Evolutionary conservation across 306 rosid species (phyloP).

Genomic region (Cucurbita maxima): DNA sequence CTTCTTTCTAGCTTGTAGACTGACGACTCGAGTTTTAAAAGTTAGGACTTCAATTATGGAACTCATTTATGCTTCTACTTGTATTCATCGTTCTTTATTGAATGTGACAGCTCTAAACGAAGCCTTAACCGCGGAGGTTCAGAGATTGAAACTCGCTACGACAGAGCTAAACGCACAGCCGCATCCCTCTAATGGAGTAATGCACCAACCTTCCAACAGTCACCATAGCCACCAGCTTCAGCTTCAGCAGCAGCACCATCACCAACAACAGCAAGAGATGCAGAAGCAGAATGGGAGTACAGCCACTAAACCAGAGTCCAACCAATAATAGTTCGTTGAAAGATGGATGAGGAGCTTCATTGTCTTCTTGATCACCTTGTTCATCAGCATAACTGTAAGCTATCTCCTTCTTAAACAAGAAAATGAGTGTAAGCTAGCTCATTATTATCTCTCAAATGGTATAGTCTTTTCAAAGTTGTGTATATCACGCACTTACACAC

Average conservation of each 20-base stretch:
- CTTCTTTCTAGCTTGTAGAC: background rate
- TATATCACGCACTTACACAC: conserved; percentile 16
- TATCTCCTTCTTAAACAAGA: background rate
- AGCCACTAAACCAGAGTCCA: conserved; percentile 41
- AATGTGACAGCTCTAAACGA: conserved; percentile 63
- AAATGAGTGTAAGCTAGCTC: background rate
- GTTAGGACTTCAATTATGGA: background rate
- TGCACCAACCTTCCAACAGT: conserved; percentile 34
- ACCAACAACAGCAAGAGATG: conserved; percentile 35
- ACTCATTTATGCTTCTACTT: background rate
- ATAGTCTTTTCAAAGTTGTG: conserved; percentile 12
- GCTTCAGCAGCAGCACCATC: conserved; percentile 33
- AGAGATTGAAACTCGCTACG: conserved; percentile 67
- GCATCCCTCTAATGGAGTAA: conserved; percentile 15
- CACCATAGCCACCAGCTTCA: conserved; percentile 45
- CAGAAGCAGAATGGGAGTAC: conserved; percentile 45
- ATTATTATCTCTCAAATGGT: conserved; percentile 4
- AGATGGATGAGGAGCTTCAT: background rate
- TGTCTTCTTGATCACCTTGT: background rate
- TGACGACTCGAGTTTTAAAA: background rate
- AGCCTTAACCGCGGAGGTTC: conserved; percentile 87
- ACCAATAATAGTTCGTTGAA: conserved; percentile 32
- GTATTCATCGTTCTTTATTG: conserved; percentile 5
- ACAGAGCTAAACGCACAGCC: conserved; percentile 52
- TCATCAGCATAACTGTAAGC: conserved; percentile 3